These are phyloP conservation scores for Sambucus nigra DNA, from an alignment of 129 eudicot species.

Conservation along the genomic window DNA sequence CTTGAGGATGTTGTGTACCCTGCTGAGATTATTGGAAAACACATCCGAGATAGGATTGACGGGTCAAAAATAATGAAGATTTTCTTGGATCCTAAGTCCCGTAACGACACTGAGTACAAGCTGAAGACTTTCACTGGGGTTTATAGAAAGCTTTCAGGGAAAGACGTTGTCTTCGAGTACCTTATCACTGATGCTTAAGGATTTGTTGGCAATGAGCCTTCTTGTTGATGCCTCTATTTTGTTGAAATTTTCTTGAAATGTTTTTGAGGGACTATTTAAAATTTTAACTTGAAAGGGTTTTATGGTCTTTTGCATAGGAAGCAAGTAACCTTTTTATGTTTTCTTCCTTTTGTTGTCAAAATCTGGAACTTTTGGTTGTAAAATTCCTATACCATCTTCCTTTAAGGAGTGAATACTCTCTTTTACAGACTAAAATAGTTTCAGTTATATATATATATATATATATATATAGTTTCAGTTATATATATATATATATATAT, in stretches of 20 bases:
- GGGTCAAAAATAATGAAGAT: slow-evolving; percentile 62
- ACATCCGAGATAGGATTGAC: slow-evolving; percentile 53
- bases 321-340: slow-evolving; percentile 13
- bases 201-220: background rate
- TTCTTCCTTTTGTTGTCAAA: background rate
- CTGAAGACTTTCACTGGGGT: slow-evolving; percentile 63
- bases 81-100: slow-evolving; percentile 63
- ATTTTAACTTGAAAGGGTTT: slow-evolving; percentile 18
- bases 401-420: too few species aligned
- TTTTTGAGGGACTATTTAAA: slow-evolving; percentile 14
- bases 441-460: too few species aligned
- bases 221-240: slow-evolving; percentile 13
- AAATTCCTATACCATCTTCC: background rate
- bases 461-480: too few species aligned
- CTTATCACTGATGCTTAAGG: slow-evolving; percentile 36
- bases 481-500: too few species aligned
- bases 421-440: too few species aligned
- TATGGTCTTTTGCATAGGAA: slow-evolving; percentile 14
- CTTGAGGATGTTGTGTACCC: slow-evolving; percentile 67
- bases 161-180: slow-evolving; percentile 65
- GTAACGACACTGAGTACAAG: slow-evolving; percentile 72
- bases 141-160: slow-evolving; percentile 75
- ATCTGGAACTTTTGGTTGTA: background rate
- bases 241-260: background rate
- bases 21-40: slow-evolving; percentile 74